Conservation (phyloP, 2,329 filamentous ascomycete genomes). For the Catunica adiposa region DNA sequence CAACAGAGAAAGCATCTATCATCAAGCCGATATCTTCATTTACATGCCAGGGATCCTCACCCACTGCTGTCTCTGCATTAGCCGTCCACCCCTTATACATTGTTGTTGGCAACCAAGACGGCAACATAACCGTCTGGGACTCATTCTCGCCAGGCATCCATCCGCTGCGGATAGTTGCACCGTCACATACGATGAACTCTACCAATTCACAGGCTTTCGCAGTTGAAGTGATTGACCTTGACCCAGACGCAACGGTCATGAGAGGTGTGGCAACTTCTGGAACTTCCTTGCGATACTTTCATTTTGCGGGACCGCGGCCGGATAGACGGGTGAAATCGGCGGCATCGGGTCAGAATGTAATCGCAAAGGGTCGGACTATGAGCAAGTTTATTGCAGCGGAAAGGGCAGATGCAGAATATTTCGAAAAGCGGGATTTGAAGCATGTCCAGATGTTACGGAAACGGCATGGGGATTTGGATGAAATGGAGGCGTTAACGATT, state of each 20-base stretch:
- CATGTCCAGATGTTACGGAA: background rate
- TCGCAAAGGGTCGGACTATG: background rate
- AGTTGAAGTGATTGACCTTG: constrained; percentile 68
- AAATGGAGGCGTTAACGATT: background rate
- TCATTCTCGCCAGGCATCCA: constrained; percentile 65
- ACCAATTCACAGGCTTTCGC: constrained; percentile 54
- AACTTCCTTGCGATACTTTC: constrained; percentile 76
- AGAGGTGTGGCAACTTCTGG: constrained; percentile 79
- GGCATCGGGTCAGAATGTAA: background rate
- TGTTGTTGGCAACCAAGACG: constrained; percentile 86
- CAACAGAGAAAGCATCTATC: constrained; percentile 20
- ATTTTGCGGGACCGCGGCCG: background rate
- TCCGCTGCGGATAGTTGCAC: constrained; percentile 74
- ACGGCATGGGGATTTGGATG: background rate
- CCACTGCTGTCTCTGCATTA: constrained; percentile 56
- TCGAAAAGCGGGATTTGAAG: background rate
- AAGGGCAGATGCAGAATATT: background rate
- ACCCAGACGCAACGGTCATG: constrained; percentile 71
- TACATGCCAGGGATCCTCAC: constrained; percentile 20
- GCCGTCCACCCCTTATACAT: constrained; percentile 74
- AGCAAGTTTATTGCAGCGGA: background rate
- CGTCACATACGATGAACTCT: constrained; percentile 47
- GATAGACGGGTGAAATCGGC: background rate
- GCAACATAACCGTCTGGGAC: constrained; percentile 92
- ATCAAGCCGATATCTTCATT: constrained; percentile 40